Conservation (phyloP, 1,284 basidiomycete genomes). For the Agaricales sp. region DNA sequence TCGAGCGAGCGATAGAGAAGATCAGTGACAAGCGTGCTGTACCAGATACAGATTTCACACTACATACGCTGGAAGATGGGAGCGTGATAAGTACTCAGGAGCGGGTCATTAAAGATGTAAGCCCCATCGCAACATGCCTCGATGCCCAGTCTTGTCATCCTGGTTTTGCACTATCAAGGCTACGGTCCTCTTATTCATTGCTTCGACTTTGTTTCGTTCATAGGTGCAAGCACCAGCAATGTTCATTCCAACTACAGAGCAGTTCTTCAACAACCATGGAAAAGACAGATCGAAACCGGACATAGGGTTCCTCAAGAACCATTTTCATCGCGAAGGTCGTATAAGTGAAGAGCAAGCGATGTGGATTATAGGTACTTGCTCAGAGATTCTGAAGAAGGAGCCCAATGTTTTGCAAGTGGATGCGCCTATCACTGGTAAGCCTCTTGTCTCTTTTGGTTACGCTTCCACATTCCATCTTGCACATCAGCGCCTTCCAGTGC, state of each 20-base stretch:
- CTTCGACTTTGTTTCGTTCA: slow-evolving; percentile 6
- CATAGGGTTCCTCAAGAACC: slow-evolving; percentile 96
- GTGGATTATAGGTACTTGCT: slow-evolving; percentile 76
- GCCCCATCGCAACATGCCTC: slow-evolving; percentile 20
- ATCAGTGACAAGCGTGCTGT: slow-evolving; percentile 51
- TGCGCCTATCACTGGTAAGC: slow-evolving; percentile 84
- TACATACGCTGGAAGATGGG: slow-evolving; percentile 84
- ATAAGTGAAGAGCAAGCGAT: slow-evolving; percentile 86
- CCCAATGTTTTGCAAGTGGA: slow-evolving; percentile 85
- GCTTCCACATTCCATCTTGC: slow-evolving; percentile 3
- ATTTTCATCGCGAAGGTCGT: slow-evolving; percentile 95
- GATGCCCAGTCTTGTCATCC: too few species aligned
- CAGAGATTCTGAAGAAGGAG: slow-evolving; percentile 69
- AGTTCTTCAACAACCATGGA: slow-evolving; percentile 73
- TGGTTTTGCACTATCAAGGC: too few species aligned
- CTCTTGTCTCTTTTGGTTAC: slow-evolving; percentile 3
- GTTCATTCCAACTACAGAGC: slow-evolving; percentile 82
- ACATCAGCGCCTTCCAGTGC: slow-evolving; percentile 1
- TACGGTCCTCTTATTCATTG: slow-evolving; percentile 2
- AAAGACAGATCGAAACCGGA: slow-evolving; percentile 86
- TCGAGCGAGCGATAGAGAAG: slow-evolving; percentile 67
- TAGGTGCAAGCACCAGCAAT: slow-evolving; percentile 95
- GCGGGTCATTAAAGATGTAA: slow-evolving; percentile 75
- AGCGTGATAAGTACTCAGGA: slow-evolving; percentile 79
- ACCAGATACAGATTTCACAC: slow-evolving; percentile 79